Evolutionary conservation across 495 filamentous ascomycete species (phyloP).

Genomic region (Penicillium argentinense): DNA sequence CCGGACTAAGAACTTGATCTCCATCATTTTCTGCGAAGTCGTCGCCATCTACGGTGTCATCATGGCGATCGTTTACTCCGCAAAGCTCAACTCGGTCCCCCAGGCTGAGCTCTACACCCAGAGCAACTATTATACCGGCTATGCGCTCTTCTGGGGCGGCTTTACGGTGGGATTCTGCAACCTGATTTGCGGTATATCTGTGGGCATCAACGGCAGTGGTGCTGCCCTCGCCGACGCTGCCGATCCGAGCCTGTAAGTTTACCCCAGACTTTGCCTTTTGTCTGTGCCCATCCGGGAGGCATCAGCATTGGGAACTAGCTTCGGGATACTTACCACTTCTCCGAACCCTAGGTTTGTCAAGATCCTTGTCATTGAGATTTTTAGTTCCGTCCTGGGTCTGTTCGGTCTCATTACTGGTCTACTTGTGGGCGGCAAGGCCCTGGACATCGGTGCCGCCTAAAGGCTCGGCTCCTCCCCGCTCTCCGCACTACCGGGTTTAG

Average conservation of each 20-base stretch:
- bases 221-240: conserved; percentile 95
- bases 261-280: background rate
- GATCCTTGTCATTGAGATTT: conserved; percentile 98
- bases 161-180: conserved; percentile 94
- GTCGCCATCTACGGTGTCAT: conserved; percentile 99
- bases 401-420: conserved; percentile 96
- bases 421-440: conserved; percentile 77
- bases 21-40: conserved; percentile 99
- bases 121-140: conserved; percentile 90
- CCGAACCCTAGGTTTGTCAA: conserved; percentile 80
- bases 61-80: conserved; percentile 96
- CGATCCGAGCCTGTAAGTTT: conserved; percentile 79
- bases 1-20: conserved; percentile 98
- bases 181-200: conserved; percentile 90
- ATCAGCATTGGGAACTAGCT: too few species aligned
- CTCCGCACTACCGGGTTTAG: too few species aligned
- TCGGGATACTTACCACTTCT: conserved; percentile 7
- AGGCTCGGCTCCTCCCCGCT: background rate
- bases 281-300: too few species aligned
- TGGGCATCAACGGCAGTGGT: conserved; percentile 97
- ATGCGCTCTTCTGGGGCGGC: conserved; percentile 93
- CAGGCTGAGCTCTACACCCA: conserved; percentile 57
- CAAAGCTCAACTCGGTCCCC: conserved; percentile 66
- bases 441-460: conserved; percentile 62
- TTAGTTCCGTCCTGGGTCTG: conserved; percentile 96